A percentile compares a stretch with the other conserved stretches of the same genome.
These are phyloP conservation scores for Cardamine occulta DNA, from an alignment of 345 rosid species.

Conservation along the genomic window DNA sequence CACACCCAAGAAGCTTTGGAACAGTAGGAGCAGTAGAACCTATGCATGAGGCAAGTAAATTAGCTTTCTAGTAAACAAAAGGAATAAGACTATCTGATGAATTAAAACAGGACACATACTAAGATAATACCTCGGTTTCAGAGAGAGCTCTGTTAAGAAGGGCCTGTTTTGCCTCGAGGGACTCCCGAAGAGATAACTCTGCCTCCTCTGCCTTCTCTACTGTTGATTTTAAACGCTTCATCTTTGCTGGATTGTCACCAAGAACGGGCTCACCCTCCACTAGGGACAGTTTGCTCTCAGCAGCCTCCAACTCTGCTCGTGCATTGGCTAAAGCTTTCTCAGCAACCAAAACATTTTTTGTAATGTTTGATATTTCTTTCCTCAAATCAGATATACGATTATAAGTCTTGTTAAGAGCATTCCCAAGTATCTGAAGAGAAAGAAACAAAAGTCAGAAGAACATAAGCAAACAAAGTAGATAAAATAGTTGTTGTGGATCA, in stretches of 20 bases:
- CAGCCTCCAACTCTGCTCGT: conserved; percentile 71
- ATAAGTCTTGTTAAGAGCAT: conserved; percentile 89
- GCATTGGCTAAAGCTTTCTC: conserved; percentile 78
- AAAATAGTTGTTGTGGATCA: not conserved
- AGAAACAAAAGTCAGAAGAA: conserved; percentile 18
- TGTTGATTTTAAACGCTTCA: conserved; percentile 72
- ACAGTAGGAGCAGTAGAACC: conserved; percentile 72
- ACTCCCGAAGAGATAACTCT: conserved; percentile 63
- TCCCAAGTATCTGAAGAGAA: conserved; percentile 72
- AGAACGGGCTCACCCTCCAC: conserved; percentile 92
- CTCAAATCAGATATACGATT: conserved; percentile 87
- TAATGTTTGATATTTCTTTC: conserved; percentile 79
- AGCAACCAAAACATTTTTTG: conserved; percentile 60
- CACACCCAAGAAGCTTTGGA: conserved; percentile 67
- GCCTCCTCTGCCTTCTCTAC: conserved; percentile 73
- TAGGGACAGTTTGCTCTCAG: conserved; percentile 80
- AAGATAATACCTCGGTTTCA: conserved; percentile 80
- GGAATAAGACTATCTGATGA: conserved; percentile 6
- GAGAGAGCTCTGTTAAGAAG: conserved; percentile 81
- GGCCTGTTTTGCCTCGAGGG: conserved; percentile 85
- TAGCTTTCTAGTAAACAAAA: conserved; percentile 14
- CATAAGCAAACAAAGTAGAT: not conserved
- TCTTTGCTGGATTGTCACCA: conserved; percentile 82
- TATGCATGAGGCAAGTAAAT: conserved; percentile 37
- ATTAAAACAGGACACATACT: too few species aligned